A percentile compares a stretch with the other conserved stretches of the same genome.
Conservation (phyloP, 2,329 filamentous ascomycete genomes). For the Sporothrix inflata region DNA sequence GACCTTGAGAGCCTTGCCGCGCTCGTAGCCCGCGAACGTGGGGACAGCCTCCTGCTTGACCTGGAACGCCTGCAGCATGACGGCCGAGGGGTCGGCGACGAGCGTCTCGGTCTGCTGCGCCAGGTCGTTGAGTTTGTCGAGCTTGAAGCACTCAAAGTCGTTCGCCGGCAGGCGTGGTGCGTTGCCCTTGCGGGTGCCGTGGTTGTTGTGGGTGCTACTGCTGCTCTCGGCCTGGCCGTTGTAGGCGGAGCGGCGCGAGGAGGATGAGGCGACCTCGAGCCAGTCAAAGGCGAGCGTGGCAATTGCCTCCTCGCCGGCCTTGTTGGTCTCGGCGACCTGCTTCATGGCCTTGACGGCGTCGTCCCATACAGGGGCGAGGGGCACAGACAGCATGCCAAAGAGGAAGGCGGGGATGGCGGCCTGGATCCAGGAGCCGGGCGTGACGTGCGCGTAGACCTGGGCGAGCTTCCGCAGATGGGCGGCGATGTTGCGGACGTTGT, state of each 20-base stretch:
- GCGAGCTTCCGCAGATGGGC: conserved; percentile 84
- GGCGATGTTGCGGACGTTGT: conserved; percentile 75
- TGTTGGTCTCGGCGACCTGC: conserved; percentile 66
- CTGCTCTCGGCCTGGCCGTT: conserved; percentile 10
- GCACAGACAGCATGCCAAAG: conserved; percentile 87
- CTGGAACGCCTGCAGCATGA: conserved; percentile 67
- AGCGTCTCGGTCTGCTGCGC: conserved; percentile 57
- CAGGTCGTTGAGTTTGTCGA: conserved; percentile 60
- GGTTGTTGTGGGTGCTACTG: conserved; percentile 17
- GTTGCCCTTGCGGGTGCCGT: conserved; percentile 32
- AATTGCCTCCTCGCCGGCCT: conserved; percentile 72
- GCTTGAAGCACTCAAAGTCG: conserved; percentile 84
- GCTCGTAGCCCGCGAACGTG: conserved; percentile 58
- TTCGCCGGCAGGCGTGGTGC: conserved; percentile 53
- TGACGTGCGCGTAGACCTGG: conserved; percentile 62
- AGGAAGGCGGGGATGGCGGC: conserved; percentile 78
- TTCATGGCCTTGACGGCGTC: conserved; percentile 77
- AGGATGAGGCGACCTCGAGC: conserved; percentile 65
- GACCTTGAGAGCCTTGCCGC: conserved; percentile 79
- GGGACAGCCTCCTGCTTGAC: conserved; percentile 61
- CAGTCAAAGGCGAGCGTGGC: conserved; percentile 76
- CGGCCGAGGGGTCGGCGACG: conserved; percentile 56
- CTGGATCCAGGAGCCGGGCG: conserved; percentile 66
- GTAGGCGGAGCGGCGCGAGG: conserved; percentile 44
- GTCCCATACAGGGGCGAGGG: conserved; percentile 84